Percentiles rank a stretch among this genome's conserved stretches.
These are phyloP conservation scores for Neurospora terricola DNA, from an alignment of 495 filamentous ascomycete genomes.

Conservation along the genomic window DNA sequence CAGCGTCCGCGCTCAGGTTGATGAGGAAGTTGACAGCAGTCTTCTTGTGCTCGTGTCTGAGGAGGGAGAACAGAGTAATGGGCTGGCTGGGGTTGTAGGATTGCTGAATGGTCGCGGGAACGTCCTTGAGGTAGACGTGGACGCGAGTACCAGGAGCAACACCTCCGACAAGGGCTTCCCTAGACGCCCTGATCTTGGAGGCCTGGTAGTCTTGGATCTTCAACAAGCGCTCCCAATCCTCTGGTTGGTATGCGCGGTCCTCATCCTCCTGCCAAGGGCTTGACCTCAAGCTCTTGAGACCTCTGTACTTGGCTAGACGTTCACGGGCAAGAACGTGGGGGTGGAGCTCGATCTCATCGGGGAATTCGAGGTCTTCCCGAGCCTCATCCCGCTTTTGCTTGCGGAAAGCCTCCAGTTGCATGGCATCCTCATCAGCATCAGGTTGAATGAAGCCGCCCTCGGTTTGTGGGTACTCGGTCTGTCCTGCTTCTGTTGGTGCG, in stretches of 20 bases:
- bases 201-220: constrained; percentile 76
- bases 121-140: constrained; percentile 64
- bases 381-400: constrained; percentile 64
- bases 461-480: constrained; percentile 78
- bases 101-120: constrained; percentile 49
- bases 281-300: constrained; percentile 78
- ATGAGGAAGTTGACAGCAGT: constrained; percentile 81
- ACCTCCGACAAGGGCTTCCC: constrained; percentile 78
- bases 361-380: constrained; percentile 86
- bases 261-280: constrained; percentile 82
- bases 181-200: constrained; percentile 59
- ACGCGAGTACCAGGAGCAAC: constrained; percentile 76
- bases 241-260: constrained; percentile 74
- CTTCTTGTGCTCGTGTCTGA: constrained; percentile 90
- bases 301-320: constrained; percentile 73
- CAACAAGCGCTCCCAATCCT: constrained; percentile 79
- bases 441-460: constrained; percentile 78
- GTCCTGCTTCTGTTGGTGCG: constrained; percentile 66
- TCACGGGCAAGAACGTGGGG: constrained; percentile 81
- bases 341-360: constrained; percentile 91
- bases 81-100: constrained; percentile 47
- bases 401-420: constrained; percentile 69
- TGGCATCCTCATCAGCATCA: constrained; percentile 75
- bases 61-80: constrained; percentile 65
- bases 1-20: constrained; percentile 60